Evolutionary conservation across 352 stramenopile species (phyloP).

Genomic region (Achlya hypogyna): DNA sequence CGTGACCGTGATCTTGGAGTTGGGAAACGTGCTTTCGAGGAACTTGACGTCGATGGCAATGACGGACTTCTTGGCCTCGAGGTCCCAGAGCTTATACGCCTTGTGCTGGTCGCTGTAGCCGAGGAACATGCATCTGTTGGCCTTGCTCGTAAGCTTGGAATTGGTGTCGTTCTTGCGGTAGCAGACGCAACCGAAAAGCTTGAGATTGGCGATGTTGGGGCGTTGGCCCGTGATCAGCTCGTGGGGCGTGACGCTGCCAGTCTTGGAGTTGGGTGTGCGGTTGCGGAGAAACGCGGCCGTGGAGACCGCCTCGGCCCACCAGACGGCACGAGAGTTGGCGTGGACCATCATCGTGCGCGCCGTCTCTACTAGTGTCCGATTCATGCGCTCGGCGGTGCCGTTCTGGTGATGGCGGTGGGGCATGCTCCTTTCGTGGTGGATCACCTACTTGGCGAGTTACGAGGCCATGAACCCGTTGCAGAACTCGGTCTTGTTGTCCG

Average conservation of each 20-base stretch:
- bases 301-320: not conserved
- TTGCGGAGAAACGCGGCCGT: constrained; percentile 1
- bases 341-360: constrained; percentile 21
- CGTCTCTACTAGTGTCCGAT: constrained; percentile 19
- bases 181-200: constrained; percentile 10
- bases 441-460: constrained; percentile 15
- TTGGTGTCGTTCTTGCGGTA: not conserved
- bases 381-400: constrained; percentile 23
- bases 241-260: not conserved
- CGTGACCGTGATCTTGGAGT: too few species aligned
- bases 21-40: too few species aligned
- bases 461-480: constrained; percentile 3
- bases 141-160: constrained; percentile 22
- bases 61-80: constrained; percentile 8
- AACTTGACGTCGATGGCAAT: constrained; percentile 1
- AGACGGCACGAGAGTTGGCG: not conserved
- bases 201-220: constrained; percentile 7
- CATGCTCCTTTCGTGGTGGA: constrained; percentile 19
- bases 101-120: constrained; percentile 24
- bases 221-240: not conserved
- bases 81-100: constrained; percentile 10
- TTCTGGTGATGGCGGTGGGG: constrained; percentile 21
- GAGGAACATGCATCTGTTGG: constrained; percentile 23
- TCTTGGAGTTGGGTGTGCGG: constrained; percentile 6
- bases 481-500: constrained; percentile 25